Conservation (phyloP, 2,329 filamentous ascomycete genomes). For the Clarireedia sp. region DNA sequence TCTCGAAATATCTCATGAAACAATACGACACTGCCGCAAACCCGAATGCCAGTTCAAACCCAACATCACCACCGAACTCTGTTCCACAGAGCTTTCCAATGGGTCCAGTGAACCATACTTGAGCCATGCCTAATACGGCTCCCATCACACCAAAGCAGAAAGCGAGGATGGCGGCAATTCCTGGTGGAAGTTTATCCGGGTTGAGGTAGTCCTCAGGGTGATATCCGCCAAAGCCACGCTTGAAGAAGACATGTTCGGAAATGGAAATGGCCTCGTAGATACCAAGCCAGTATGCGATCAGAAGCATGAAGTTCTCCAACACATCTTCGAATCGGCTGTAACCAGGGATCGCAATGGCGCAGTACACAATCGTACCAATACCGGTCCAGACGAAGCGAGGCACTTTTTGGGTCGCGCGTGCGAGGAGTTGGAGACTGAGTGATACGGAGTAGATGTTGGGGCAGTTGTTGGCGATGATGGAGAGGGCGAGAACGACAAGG, state of each 20-base stretch:
- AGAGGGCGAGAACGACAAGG: slow-evolving; percentile 56
- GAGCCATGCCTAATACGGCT: slow-evolving; percentile 62
- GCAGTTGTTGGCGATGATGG: slow-evolving; percentile 63
- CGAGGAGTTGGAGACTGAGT: slow-evolving; percentile 59
- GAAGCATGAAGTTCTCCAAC: slow-evolving; percentile 62
- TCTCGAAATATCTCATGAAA: slow-evolving; percentile 35
- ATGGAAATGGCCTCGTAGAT: slow-evolving; percentile 57
- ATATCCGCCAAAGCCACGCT: slow-evolving; percentile 53
- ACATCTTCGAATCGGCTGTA: slow-evolving; percentile 57
- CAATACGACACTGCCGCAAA: slow-evolving; percentile 48
- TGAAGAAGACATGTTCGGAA: slow-evolving; percentile 47
- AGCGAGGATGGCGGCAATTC: slow-evolving; percentile 54
- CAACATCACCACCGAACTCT: slow-evolving; percentile 45
- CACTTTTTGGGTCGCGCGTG: slow-evolving; percentile 48
- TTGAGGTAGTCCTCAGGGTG: slow-evolving; percentile 50
- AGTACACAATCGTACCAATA: slow-evolving; percentile 53
- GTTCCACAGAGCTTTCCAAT: slow-evolving; percentile 42
- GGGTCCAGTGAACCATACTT: slow-evolving; percentile 61
- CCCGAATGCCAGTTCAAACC: slow-evolving; percentile 58
- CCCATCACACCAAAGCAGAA: slow-evolving; percentile 58
- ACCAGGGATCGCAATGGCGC: slow-evolving; percentile 62
- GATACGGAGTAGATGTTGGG: slow-evolving; percentile 66
- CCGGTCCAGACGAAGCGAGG: slow-evolving; percentile 63
- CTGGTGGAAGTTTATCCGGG: slow-evolving; percentile 49
- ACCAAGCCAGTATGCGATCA: slow-evolving; percentile 66